These are phyloP conservation scores for Cadophora gregata DNA, from an alignment of 2,329 filamentous ascomycete species.

Conservation along the genomic window DNA sequence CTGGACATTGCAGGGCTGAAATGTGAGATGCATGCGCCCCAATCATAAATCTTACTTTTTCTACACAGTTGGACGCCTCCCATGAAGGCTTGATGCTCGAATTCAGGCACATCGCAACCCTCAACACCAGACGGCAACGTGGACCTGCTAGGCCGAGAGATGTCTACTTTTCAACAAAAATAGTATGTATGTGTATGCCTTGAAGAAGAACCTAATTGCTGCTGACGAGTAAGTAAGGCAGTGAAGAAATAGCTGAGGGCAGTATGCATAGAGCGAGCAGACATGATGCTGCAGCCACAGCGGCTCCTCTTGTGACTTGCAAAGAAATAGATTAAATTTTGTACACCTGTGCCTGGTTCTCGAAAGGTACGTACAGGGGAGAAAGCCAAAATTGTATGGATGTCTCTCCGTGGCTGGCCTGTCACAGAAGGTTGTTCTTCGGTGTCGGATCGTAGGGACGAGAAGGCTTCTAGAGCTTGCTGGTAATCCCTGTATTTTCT, in stretches of 20 bases:
- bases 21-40: conserved; percentile 13
- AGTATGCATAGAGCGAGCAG: no score
- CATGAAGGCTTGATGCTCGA: not conserved
- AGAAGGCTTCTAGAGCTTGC: conserved; percentile 11
- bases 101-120: conserved; percentile 14
- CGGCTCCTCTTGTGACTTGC: conserved; percentile 29
- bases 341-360: not conserved
- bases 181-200: not conserved
- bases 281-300: conserved; percentile 17
- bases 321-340: conserved; percentile 14
- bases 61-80: not conserved
- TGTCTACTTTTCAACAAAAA: not conserved
- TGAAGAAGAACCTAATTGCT: not conserved
- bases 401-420: not conserved
- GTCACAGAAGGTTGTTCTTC: conserved; percentile 14
- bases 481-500: conserved; percentile 4
- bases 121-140: conserved; percentile 2
- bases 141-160: conserved; percentile 13
- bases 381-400: not conserved
- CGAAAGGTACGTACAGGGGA: not conserved
- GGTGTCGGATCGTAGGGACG: conserved; percentile 27
- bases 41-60: not conserved
- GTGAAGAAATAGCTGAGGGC: not conserved
- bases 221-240: not conserved
- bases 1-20: not conserved